Conservation (phyloP, 805 yeast species). For the Nakazawaea siamensis region DNA sequence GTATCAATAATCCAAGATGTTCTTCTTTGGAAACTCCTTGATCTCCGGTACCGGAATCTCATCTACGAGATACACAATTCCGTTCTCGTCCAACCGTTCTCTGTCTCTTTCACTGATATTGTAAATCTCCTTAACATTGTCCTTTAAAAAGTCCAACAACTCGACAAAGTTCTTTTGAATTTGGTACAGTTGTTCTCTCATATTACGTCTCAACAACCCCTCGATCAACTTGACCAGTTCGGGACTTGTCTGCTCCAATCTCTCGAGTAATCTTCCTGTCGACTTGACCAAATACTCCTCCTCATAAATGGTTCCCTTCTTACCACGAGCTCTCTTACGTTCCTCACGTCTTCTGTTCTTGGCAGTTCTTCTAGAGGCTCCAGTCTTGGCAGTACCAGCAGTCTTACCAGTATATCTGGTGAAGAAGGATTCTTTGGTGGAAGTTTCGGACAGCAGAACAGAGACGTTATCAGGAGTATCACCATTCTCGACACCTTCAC, state of each 20-base stretch:
- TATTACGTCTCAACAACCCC: constrained; percentile 63
- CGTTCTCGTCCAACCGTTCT: constrained; percentile 84
- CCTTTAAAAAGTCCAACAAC: constrained; percentile 44
- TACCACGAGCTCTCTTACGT: constrained; percentile 91
- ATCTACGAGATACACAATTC: constrained; percentile 69
- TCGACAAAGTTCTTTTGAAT: constrained; percentile 62
- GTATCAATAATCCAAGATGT: constrained; percentile 53
- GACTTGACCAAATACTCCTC: constrained; percentile 90
- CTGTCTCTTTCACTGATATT: constrained; percentile 77
- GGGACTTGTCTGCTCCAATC: constrained; percentile 62
- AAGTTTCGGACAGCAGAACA: constrained; percentile 88
- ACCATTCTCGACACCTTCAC: constrained; percentile 46
- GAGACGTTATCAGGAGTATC: constrained; percentile 92
- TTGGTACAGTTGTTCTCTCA: constrained; percentile 74
- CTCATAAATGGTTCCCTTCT: constrained; percentile 95
- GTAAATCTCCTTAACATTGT: constrained; percentile 70
- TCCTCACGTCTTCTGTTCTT: constrained; percentile 94
- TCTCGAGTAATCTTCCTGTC: constrained; percentile 78
- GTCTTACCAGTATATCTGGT: constrained; percentile 97
- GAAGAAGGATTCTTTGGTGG: constrained; percentile 87
- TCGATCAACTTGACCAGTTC: constrained; percentile 73
- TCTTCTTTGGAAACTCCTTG: constrained; percentile 50
- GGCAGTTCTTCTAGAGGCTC: constrained; percentile 86
- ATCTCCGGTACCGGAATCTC: constrained; percentile 69
- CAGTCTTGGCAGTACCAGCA: constrained; percentile 91